Base-by-base conservation (phyloP, 306 rosid species). In the Prunus campanulata region DNA sequence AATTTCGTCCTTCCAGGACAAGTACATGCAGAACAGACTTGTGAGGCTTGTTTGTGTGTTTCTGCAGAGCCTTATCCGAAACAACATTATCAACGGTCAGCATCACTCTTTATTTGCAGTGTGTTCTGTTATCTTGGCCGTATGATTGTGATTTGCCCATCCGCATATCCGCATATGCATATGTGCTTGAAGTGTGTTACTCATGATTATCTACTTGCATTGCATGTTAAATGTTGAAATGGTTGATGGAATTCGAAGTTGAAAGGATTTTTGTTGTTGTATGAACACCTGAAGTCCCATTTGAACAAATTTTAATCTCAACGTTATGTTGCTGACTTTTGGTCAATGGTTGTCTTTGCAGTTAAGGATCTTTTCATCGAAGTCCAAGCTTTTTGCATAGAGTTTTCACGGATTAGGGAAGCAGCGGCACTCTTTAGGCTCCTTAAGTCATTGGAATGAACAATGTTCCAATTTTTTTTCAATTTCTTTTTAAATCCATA, bases 1-100 rank as follows among this genome's bases (percentile, higher is more conserved):
- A 54, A n/a, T 25, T 3, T 54, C 25, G 63, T 39, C 85, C 35
- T 49, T 60, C 72, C 93, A 95, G 98, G 98, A 95, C 80, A 95
- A 95, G 84, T 95, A 95, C 91, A 92, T 95, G 98, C 98, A 95
- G 86, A 95, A 95, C 90, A 88, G 98, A 86, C 96, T 92, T 63
- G 98, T 95, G 82, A 86, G 98, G 76, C 98, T 95, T 72, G 98
- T 95, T 12, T 95, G 98, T 67, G 98, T 95, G 74, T 95, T 95
- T 71, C 87, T 95, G 78, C 98, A 95, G 79, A 95, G 98, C 86
- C 92, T 95, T 75, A 95, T 95, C 80, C 96, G 98, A 74, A 95
- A 90, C 79, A 82, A 95, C 86, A 95, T 95, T 63, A 92, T 95
- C 73, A 95, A 95, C 52, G 98, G 98, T 95, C 68, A 89, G 97